These are phyloP conservation scores for Daldinia grandis DNA, from an alignment of 495 filamentous ascomycete species.

Conservation along the genomic window DNA sequence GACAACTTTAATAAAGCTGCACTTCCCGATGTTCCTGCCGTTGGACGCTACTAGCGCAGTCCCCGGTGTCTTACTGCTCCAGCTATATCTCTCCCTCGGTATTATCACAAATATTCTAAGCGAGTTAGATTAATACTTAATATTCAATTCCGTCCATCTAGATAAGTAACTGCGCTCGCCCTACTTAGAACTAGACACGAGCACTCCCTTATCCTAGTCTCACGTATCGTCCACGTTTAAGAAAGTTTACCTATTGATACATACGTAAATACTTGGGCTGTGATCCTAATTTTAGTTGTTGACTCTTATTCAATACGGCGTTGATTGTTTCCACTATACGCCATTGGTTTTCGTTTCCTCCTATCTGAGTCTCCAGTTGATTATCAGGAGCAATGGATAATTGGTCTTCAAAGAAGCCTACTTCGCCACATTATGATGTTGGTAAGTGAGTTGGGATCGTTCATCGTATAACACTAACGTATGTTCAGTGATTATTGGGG, in stretches of 20 bases:
- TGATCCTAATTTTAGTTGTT: neutral
- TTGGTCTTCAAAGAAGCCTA: slow-evolving; percentile 16
- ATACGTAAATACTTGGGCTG: neutral
- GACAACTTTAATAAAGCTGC: slow-evolving; percentile 7
- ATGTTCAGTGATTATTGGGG: slow-evolving; percentile 77
- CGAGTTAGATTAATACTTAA: slow-evolving; percentile 23
- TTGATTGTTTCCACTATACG: neutral
- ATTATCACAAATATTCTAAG: slow-evolving; percentile 13
- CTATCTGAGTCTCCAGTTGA: neutral
- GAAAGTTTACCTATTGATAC: neutral
- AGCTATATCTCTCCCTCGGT: slow-evolving; percentile 2
- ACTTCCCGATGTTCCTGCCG: slow-evolving; percentile 43
- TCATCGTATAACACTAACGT: slow-evolving; percentile 17
- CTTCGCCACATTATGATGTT: slow-evolving; percentile 42
- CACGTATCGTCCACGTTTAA: neutral
- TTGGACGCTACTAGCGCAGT: slow-evolving; percentile 24
- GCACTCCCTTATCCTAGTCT: neutral
- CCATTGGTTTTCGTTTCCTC: neutral
- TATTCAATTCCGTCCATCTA: neutral
- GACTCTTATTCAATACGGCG: neutral
- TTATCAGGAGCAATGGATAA: slow-evolving; percentile 27
- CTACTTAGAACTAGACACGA: neutral
- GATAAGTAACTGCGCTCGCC: neutral
- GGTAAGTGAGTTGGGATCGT: slow-evolving; percentile 23
- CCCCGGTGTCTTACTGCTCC: slow-evolving; percentile 14